Evolutionary conservation across 2,329 filamentous ascomycete genomes (phyloP), one percentile per base, ranked within the genome.

Genomic region (Zasmidium cellare): DNA sequence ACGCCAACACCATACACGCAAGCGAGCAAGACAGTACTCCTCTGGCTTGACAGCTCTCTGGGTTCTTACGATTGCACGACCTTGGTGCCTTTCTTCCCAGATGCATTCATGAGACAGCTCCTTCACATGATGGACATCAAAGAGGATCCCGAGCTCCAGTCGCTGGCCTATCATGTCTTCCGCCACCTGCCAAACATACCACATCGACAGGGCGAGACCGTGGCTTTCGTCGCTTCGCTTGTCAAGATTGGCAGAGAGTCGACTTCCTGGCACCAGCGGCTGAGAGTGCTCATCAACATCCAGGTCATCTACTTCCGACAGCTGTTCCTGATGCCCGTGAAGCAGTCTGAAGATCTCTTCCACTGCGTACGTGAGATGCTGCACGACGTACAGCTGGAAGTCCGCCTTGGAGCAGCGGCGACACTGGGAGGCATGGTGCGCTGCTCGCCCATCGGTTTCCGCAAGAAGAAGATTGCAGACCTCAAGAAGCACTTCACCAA

Each of bases 111-210:
- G 73, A 90, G 94, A 68, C 90, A 97, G 72, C 84, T 99, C 14
- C 79, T 99, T 53, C 92, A 99, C 79, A 99, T 99, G 94, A 99
- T 99, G 93, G 94, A 99, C 71, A 91, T 99, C 73, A 97, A 97
- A 74, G 94, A 99, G 74, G 94, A 99, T 69, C 92, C 91, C 0
- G 96, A 99, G 74, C 83, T 99, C 1, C 96, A 97, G 80, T 88
- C 90, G 9, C 83, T 97, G 9, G 93, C 94, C 0, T 99, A 97
- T 72, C 92, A 96, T 70, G 94, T 99, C 45, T 99, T 97, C 79
- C 89, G 93, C 6, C 93, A 99, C 71, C 80, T 99, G 16, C 92
- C 94, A 14, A 99, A 99, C 73, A 91, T 99, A 56, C 92, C 94
- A 0, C 93, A 97, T 77, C 87, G 90, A 1, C 84, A 87, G 28